phyloP scores from a whole-genome alignment of 1,139 yeast genomes.

The Candida sp. region DNA sequence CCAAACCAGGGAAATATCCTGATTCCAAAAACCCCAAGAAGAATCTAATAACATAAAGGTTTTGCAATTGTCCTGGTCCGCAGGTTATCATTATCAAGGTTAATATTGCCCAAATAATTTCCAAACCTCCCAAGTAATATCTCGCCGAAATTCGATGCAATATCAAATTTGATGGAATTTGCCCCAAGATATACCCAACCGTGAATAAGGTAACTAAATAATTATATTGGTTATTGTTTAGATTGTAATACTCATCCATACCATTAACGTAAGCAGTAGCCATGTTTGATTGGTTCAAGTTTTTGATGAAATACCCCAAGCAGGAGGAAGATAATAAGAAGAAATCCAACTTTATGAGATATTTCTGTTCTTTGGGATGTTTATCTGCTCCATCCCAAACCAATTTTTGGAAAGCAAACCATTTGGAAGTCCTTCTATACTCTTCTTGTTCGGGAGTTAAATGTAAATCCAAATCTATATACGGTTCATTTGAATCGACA shows the following conservation, averaged over 20 bases:
- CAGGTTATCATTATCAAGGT: conserved; percentile 51
- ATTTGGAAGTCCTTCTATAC: conserved; percentile 17
- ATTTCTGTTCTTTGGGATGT: conserved; percentile 40
- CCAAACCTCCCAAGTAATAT: conserved; percentile 51
- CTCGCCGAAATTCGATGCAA: conserved; percentile 53
- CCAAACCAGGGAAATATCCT: conserved; percentile 59
- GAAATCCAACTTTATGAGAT: conserved; percentile 41
- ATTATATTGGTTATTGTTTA: conserved; percentile 53
- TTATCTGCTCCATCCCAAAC: conserved; percentile 51
- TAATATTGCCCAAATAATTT: conserved; percentile 54
- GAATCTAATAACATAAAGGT: conserved; percentile 55
- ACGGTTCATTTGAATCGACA: conserved; percentile 11
- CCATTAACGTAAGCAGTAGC: conserved; percentile 61
- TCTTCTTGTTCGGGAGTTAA: conserved; percentile 28
- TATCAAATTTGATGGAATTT: conserved; percentile 54
- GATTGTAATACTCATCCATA: conserved; percentile 51
- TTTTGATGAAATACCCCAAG: conserved; percentile 35
- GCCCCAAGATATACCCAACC: conserved; percentile 58
- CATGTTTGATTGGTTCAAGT: conserved; percentile 44
- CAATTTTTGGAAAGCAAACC: conserved; percentile 26
- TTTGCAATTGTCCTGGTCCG: conserved; percentile 30
- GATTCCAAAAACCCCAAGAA: conserved; percentile 56
- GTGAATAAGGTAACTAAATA: conserved; percentile 52
- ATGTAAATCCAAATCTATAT: conserved; percentile 26
- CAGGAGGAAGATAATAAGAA: conserved; percentile 42